phyloP scores from a whole-genome alignment of 140 eudicot species.

The Senecio squalidus region DNA sequence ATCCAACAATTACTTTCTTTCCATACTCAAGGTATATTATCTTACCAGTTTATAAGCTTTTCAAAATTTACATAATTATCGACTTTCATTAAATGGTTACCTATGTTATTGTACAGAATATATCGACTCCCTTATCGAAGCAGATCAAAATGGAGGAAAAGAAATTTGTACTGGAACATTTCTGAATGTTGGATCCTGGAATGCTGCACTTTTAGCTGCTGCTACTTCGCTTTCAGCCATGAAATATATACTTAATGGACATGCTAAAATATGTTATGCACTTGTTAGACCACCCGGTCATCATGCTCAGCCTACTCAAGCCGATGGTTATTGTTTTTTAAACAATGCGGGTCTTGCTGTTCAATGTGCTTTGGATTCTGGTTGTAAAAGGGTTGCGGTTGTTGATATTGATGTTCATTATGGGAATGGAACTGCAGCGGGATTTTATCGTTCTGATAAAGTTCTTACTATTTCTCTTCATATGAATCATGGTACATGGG shows the following conservation, averaged over 20 bases:
- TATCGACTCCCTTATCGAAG: slow-evolving; percentile 59
- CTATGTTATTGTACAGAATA: slow-evolving; percentile 47
- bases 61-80: no score
- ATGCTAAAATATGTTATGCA: slow-evolving; percentile 66
- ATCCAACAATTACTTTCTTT: slow-evolving; percentile 57
- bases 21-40: slow-evolving; percentile 68
- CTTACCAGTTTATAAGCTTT: not conserved
- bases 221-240: slow-evolving; percentile 86
- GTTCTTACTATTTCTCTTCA: slow-evolving; percentile 89
- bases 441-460: slow-evolving; percentile 62
- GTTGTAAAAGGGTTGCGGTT: slow-evolving; percentile 55
- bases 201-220: slow-evolving; percentile 88
- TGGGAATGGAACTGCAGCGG: slow-evolving; percentile 96
- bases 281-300: slow-evolving; percentile 98
- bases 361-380: slow-evolving; percentile 58
- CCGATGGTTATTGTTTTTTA: slow-evolving; percentile 92
- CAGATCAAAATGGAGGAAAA: slow-evolving; percentile 55
- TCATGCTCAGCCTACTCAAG: slow-evolving; percentile 96
- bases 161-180: slow-evolving; percentile 63
- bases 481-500: slow-evolving; percentile 99
- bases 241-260: slow-evolving; percentile 60
- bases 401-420: slow-evolving; percentile 96
- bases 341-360: slow-evolving; percentile 93
- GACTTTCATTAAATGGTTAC: not conserved
- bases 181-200: slow-evolving; percentile 81